Percentiles rank a stretch among this genome's conserved stretches.
Evolutionary conservation across 2,329 filamentous ascomycete species (phyloP).

Genomic region (Phaeosphaeriaceae sp.): DNA sequence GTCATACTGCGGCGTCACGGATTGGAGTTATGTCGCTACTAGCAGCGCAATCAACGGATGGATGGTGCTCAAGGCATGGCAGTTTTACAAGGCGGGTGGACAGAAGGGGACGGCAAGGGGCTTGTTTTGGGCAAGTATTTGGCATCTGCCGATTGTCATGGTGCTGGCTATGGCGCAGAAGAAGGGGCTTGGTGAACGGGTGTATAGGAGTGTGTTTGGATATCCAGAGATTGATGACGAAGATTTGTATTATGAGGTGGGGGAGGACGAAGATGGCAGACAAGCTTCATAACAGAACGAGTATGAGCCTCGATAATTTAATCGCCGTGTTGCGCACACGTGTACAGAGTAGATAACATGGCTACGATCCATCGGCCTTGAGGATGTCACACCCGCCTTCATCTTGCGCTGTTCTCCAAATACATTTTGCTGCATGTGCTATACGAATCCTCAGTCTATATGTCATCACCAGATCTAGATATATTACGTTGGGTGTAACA

Average conservation of each 20-base stretch:
- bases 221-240: conserved; percentile 40
- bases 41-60: conserved; percentile 84
- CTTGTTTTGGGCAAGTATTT: conserved; percentile 96
- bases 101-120: conserved; percentile 79
- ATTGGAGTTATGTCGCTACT: conserved; percentile 82
- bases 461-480: conserved; percentile 33
- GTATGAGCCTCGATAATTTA: too few relatives aligned
- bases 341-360: neutral
- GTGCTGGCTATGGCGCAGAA: conserved; percentile 91
- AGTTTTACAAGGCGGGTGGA: conserved; percentile 81
- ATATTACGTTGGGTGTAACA: conserved; percentile 8
- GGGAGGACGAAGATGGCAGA: conserved; percentile 28
- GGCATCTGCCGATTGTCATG: conserved; percentile 90
- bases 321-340: too few relatives aligned
- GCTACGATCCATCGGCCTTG: neutral
- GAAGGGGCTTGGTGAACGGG: conserved; percentile 66
- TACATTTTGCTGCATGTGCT: neutral
- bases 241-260: conserved; percentile 42
- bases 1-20: conserved; percentile 80
- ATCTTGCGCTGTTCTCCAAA: conserved; percentile 12
- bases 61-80: conserved; percentile 79
- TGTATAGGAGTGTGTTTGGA: conserved; percentile 42
- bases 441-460: conserved; percentile 32
- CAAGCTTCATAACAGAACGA: conserved; percentile 6
- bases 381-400: conserved; percentile 7